Percentiles rank a stretch among this genome's conserved stretches.
These are phyloP conservation scores for Myriosclerotinia curreyana DNA, from an alignment of 2,329 filamentous ascomycete species.

Conservation along the genomic window DNA sequence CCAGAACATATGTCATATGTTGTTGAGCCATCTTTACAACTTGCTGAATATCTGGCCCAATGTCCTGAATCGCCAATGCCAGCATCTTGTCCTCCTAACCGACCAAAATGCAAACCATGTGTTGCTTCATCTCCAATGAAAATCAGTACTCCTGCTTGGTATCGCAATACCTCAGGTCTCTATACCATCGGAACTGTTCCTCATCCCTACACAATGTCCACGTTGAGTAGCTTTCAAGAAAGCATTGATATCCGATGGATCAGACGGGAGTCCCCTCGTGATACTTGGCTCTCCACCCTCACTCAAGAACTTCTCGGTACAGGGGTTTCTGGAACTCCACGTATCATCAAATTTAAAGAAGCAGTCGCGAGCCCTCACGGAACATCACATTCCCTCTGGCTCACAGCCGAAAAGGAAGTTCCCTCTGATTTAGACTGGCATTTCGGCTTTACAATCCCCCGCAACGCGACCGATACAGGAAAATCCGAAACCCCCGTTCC, in stretches of 20 bases:
- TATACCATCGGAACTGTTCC: slow-evolving; percentile 87
- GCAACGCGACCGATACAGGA: slow-evolving; percentile 49
- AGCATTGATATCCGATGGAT: slow-evolving; percentile 63
- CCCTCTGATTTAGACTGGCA: slow-evolving; percentile 77
- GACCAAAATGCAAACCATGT: slow-evolving; percentile 71
- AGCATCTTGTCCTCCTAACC: slow-evolving; percentile 79
- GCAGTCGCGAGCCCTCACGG: slow-evolving; percentile 68
- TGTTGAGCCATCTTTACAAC: slow-evolving; percentile 64
- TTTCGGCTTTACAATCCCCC: slow-evolving; percentile 80
- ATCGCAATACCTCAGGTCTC: slow-evolving; percentile 66
- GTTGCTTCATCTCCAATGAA: slow-evolving; percentile 60
- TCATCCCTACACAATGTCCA: slow-evolving; percentile 81
- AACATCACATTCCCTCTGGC: slow-evolving; percentile 69
- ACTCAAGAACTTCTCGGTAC: slow-evolving; percentile 67
- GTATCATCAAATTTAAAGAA: slow-evolving; percentile 76
- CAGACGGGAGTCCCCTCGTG: slow-evolving; percentile 65
- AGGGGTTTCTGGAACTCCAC: slow-evolving; percentile 59
- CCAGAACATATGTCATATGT: slow-evolving; percentile 71
- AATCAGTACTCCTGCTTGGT: slow-evolving; percentile 63
- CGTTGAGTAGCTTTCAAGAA: slow-evolving; percentile 61
- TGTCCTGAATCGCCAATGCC: slow-evolving; percentile 74
- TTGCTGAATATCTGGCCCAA: slow-evolving; percentile 71
- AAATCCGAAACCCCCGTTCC: slow-evolving; percentile 57
- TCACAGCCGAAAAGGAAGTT: slow-evolving; percentile 64
- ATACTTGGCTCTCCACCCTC: slow-evolving; percentile 71